These are phyloP conservation scores for Umbellularia californica DNA, from an alignment of 164 flowering plant genomes.

Conservation along the genomic window DNA sequence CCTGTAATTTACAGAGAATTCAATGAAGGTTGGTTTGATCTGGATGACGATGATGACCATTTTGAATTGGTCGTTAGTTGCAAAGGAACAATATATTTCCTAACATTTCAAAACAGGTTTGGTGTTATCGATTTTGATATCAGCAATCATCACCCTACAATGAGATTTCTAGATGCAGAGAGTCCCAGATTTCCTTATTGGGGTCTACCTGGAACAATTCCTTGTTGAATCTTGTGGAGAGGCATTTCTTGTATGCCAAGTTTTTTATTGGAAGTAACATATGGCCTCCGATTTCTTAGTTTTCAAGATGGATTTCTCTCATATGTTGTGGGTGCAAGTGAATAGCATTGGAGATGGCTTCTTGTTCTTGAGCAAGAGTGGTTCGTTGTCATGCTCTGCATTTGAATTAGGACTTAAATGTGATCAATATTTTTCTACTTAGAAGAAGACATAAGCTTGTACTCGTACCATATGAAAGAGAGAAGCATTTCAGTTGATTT, in stretches of 20 bases:
- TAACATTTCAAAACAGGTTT: background rate
- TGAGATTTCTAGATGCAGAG: background rate
- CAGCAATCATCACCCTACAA: background rate
- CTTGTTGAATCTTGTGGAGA: background rate
- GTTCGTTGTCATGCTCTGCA: background rate
- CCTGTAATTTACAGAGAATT: too few relatives aligned
- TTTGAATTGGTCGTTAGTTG: too few relatives aligned
- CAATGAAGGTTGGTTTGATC: too few relatives aligned
- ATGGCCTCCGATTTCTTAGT: background rate
- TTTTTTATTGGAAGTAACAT: background rate
- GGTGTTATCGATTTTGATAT: background rate
- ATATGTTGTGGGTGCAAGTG: constrained; percentile 1
- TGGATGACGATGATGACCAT: too few relatives aligned
- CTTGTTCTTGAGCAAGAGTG: constrained; percentile 2
- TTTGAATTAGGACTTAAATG: background rate
- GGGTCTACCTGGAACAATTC: background rate
- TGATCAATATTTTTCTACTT: background rate
- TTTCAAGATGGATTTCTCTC: background rate
- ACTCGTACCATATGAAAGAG: background rate
- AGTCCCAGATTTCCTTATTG: background rate
- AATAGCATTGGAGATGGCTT: constrained; percentile 2
- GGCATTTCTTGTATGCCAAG: background rate
- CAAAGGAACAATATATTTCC: too few relatives aligned
- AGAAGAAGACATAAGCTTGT: background rate
- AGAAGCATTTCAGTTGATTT: background rate